Conservation (phyloP, 2,329 filamentous ascomycete genomes). For the Chaetothyriales sp. region DNA sequence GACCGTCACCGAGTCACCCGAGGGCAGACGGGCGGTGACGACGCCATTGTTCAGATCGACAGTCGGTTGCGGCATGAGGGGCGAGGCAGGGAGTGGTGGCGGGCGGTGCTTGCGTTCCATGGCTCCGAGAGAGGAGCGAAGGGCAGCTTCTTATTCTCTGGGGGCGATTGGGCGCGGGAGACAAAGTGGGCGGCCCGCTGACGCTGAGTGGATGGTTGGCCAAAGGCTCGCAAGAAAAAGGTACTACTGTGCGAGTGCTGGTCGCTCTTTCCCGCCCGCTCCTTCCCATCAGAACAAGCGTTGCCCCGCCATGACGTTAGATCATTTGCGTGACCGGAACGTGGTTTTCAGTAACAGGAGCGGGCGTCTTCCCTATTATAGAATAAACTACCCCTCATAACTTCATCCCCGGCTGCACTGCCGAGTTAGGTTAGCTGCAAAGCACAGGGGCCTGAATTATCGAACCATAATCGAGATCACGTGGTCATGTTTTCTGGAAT, state of each 20-base stretch:
- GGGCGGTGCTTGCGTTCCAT: conserved; percentile 80
- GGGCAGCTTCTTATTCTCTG: neutral
- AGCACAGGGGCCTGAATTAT: too few relatives aligned
- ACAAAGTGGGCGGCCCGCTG: neutral
- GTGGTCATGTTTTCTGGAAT: too few relatives aligned
- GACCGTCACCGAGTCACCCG: conserved; percentile 72
- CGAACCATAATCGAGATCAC: too few relatives aligned
- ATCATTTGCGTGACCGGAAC: neutral
- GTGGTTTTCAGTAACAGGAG: neutral
- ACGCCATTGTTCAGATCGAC: conserved; percentile 60
- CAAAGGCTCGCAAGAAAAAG: too few relatives aligned
- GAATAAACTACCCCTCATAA: too few relatives aligned
- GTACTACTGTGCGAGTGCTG: too few relatives aligned
- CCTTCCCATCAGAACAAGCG: neutral
- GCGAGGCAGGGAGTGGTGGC: conserved; percentile 57
- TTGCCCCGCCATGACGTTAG: neutral
- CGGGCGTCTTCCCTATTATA: too few relatives aligned
- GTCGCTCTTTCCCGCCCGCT: neutral
- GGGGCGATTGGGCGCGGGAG: neutral
- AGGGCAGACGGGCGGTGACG: conserved; percentile 66
- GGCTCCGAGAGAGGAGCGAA: neutral
- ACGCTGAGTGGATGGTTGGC: too few relatives aligned
- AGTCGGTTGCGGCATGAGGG: conserved; percentile 58
- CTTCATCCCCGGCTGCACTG: too few relatives aligned
- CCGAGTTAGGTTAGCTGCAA: too few relatives aligned